phyloP scores from a whole-genome alignment of 2,329 filamentous ascomycete species.

The Zasmidium angulare region DNA sequence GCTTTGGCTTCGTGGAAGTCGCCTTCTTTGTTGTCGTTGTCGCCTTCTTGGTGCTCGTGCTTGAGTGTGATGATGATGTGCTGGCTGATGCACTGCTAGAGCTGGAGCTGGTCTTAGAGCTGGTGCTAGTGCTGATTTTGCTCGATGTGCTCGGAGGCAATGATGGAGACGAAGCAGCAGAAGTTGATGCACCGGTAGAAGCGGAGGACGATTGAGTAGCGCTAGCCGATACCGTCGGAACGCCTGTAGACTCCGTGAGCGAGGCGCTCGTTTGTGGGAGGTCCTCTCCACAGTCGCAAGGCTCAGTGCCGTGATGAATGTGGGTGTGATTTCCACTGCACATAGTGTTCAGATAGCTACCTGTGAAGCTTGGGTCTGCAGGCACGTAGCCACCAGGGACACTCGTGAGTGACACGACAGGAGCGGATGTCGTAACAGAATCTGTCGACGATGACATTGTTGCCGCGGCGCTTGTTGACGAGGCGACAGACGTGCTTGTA shows the following conservation, averaged over 20 bases:
- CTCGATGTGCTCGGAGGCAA: neutral
- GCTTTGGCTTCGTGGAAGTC: neutral
- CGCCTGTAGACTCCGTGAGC: neutral
- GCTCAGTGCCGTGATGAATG: neutral
- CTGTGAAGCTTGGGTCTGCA: neutral
- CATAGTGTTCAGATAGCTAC: neutral
- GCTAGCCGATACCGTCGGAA: neutral
- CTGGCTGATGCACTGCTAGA: neutral
- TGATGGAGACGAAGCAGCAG: neutral
- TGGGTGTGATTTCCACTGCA: neutral
- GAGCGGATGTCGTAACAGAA: neutral
- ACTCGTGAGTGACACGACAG: neutral
- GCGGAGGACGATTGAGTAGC: neutral
- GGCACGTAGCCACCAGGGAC: neutral
- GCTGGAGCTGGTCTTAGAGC: neutral
- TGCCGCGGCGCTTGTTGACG: neutral
- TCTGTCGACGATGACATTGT: neutral
- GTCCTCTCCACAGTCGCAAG: neutral
- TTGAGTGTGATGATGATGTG: neutral
- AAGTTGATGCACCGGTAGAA: neutral
- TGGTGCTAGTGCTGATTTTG: neutral
- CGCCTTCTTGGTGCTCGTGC: neutral
- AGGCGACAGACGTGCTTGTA: neutral
- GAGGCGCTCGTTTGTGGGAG: neutral
- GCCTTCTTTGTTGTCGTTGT: neutral